Conservation (phyloP, 169 alveolate genomes). For the Eimeria praecox region DNA sequence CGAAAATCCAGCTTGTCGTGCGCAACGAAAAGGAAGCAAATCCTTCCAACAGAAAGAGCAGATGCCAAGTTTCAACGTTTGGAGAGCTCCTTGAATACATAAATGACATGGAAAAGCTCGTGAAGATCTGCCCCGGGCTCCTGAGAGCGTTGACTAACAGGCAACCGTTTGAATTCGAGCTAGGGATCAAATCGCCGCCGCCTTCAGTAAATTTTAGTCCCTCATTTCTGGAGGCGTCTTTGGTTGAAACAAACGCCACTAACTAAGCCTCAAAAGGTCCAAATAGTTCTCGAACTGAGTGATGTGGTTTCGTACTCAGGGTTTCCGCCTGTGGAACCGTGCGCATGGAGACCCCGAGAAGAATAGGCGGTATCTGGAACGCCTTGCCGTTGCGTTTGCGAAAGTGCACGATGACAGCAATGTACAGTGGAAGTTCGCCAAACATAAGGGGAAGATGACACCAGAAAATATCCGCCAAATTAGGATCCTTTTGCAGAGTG, state of each 20-base stretch:
- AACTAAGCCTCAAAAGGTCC: neutral
- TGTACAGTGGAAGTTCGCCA: conserved; percentile 48
- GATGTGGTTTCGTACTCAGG: conserved; percentile 2
- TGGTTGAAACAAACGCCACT: neutral
- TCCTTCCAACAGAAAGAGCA: conserved; percentile 4
- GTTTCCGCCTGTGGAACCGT: conserved; percentile 73
- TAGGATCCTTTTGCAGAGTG: conserved; percentile 22
- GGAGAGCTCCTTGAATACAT: conserved; percentile 48
- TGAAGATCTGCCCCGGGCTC: conserved; percentile 64
- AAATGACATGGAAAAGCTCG: conserved; percentile 40
- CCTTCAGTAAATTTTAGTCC: neutral
- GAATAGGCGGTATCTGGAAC: conserved; percentile 46
- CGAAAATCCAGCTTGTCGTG: conserved; percentile 58
- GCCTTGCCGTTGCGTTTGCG: conserved; percentile 55
- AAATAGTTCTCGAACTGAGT: neutral
- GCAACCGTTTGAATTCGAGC: conserved; percentile 34
- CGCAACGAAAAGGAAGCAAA: conserved; percentile 48
- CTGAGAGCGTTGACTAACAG: conserved; percentile 16
- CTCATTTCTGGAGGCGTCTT: neutral
- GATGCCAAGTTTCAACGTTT: conserved; percentile 39
- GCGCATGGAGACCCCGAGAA: conserved; percentile 73
- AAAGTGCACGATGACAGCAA: conserved; percentile 12
- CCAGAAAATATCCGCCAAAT: conserved; percentile 20
- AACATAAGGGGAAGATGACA: conserved; percentile 37
- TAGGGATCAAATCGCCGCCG: conserved; percentile 52